Conservation (phyloP, 768 basidiomycete genomes). For the Cystofilobasidium capitatum region DNA sequence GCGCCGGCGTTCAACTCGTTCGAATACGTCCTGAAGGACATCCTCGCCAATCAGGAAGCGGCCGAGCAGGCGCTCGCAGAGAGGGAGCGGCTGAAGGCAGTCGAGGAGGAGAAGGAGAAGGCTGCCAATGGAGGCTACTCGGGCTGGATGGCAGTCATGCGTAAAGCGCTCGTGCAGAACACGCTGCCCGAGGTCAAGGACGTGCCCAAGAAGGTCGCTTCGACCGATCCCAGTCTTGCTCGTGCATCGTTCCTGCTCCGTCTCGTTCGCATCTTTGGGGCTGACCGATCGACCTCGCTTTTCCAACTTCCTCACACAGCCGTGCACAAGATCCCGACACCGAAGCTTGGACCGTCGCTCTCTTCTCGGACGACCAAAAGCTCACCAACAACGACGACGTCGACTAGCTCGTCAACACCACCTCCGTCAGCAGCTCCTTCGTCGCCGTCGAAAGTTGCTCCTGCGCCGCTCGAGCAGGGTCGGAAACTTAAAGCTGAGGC, state of each 20-base stretch:
- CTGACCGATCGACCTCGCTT: too few relatives aligned
- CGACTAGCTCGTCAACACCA: too few relatives aligned
- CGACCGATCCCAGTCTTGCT: neutral
- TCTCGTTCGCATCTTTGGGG: too few relatives aligned
- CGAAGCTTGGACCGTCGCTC: too few relatives aligned
- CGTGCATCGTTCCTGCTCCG: neutral
- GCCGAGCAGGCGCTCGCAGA: neutral
- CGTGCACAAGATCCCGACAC: too few relatives aligned
- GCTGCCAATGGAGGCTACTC: neutral
- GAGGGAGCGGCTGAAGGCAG: neutral
- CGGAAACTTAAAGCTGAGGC: too few relatives aligned
- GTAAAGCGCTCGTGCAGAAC: neutral
- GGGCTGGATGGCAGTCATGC: neutral
- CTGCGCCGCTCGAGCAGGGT: too few relatives aligned
- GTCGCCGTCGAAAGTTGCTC: too few relatives aligned
- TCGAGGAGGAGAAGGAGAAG: neutral
- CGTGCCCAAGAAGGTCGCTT: neutral
- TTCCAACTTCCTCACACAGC: too few relatives aligned
- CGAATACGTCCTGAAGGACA: slow-evolving; percentile 1
- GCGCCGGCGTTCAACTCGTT: neutral
- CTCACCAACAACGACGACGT: too few relatives aligned
- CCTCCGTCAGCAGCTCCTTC: too few relatives aligned
- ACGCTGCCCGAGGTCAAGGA: neutral
- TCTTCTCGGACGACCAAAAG: too few relatives aligned
- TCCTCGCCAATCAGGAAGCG: neutral